phyloP scores from a whole-genome alignment of 371 early-diverging fungal genomes.

The Nematocida ausubeli region DNA sequence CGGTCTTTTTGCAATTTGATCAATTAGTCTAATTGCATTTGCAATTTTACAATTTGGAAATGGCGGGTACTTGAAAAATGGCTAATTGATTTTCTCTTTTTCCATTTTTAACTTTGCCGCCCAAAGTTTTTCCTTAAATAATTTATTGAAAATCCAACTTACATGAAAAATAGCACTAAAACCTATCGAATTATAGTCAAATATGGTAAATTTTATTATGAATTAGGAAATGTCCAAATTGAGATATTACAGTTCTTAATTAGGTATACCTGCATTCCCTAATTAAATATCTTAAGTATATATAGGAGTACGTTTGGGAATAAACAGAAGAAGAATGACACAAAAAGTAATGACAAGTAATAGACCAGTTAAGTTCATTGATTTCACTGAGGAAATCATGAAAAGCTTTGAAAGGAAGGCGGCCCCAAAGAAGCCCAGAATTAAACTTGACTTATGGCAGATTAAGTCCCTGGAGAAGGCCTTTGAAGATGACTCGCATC shows the following conservation, averaged over 20 bases:
- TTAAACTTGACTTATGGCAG: conserved; percentile 55
- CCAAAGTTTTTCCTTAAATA: neutral
- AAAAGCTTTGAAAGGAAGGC: conserved; percentile 18
- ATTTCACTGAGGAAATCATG: conserved; percentile 56
- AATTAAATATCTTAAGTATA: neutral
- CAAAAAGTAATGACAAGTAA: neutral
- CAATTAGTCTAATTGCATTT: too few relatives aligned
- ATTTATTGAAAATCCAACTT: conserved; percentile 30
- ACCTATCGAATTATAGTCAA: neutral
- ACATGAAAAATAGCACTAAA: neutral
- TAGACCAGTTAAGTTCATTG: conserved; percentile 55
- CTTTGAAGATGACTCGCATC: conserved; percentile 60
- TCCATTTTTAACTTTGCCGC: neutral
- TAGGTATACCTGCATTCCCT: conserved; percentile 21
- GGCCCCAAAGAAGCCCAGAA: conserved; percentile 46
- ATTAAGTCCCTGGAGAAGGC: conserved; percentile 45
- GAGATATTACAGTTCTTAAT: conserved; percentile 5
- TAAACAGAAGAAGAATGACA: conserved; percentile 25
- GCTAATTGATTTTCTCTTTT: neutral
- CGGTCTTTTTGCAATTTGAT: too few relatives aligned
- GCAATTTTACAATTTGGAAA: too few relatives aligned
- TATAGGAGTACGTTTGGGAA: conserved; percentile 6
- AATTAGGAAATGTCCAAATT: conserved; percentile 37
- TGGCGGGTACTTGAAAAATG: neutral
- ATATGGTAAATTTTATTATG: conserved; percentile 32